Evolutionary conservation across 495 filamentous ascomycete genomes (phyloP).

Genomic region (Rhypophila decipiens): DNA sequence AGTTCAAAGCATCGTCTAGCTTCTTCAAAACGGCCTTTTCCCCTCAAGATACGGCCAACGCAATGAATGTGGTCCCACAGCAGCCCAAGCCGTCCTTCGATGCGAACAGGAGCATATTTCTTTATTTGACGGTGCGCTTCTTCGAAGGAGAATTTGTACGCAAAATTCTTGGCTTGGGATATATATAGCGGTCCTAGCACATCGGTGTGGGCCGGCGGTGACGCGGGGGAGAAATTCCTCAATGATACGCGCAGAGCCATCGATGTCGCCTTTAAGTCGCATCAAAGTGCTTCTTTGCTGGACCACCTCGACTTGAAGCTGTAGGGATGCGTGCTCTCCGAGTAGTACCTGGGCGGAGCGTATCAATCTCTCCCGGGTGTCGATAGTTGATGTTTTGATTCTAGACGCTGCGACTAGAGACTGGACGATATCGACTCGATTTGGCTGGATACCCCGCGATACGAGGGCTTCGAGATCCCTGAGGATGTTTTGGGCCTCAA

Average conservation of each 20-base stretch:
- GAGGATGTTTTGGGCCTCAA: neutral
- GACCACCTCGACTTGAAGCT: slow-evolving; percentile 2
- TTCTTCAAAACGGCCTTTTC: slow-evolving; percentile 1
- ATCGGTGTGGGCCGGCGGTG: neutral
- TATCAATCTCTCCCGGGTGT: slow-evolving; percentile 1
- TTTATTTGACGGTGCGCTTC: slow-evolving; percentile 1
- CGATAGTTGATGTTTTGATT: neutral
- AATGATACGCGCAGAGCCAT: neutral
- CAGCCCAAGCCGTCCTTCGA: neutral
- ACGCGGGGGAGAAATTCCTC: neutral
- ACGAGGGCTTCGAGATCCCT: neutral
- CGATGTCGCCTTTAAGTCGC: slow-evolving; percentile 1
- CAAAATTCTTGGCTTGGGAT: slow-evolving; percentile 3
- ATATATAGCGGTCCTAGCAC: neutral
- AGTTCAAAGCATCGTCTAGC: slow-evolving; percentile 1
- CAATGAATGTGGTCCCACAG: slow-evolving; percentile 1
- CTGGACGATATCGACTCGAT: neutral
- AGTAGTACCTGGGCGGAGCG: neutral
- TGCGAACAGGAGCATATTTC: neutral
- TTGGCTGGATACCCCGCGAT: neutral
- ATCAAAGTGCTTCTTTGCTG: slow-evolving; percentile 1
- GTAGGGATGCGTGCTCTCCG: neutral
- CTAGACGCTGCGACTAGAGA: slow-evolving; percentile 1
- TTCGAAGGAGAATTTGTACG: neutral
- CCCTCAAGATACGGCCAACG: slow-evolving; percentile 1